phyloP scores from a whole-genome alignment of 2,329 filamentous ascomycete species.

The Fusarium longipes region DNA sequence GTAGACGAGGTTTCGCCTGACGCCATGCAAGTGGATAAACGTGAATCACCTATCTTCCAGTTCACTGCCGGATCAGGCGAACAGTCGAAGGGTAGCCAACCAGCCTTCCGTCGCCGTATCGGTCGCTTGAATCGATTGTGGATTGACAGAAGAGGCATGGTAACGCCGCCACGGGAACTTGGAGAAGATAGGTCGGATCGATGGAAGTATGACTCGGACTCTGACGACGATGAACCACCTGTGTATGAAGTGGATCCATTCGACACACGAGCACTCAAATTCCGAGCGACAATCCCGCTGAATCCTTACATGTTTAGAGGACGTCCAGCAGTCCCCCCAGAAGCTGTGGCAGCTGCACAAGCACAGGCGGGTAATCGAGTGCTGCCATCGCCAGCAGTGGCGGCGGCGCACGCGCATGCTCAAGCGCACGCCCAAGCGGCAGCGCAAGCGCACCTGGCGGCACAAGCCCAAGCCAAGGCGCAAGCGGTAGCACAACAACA shows the following conservation, averaged over 20 bases:
- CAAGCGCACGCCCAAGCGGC: constrained; percentile 47
- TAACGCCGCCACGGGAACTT: constrained; percentile 60
- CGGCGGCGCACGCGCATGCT: constrained; percentile 44
- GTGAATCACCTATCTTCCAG: constrained; percentile 55
- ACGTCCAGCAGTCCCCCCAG: constrained; percentile 50
- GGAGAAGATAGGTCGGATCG: constrained; percentile 67
- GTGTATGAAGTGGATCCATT: constrained; percentile 81
- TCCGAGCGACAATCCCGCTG: constrained; percentile 68
- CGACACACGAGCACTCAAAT: constrained; percentile 68
- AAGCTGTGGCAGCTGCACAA: constrained; percentile 42
- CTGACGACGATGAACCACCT: constrained; percentile 82
- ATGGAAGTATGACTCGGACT: constrained; percentile 90
- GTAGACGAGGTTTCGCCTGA: constrained; percentile 62
- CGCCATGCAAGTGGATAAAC: constrained; percentile 55
- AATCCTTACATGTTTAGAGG: constrained; percentile 56
- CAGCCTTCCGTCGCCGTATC: constrained; percentile 83
- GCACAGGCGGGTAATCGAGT: constrained; percentile 41
- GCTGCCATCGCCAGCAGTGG: constrained; percentile 43
- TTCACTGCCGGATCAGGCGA: constrained; percentile 59
- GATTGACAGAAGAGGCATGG: constrained; percentile 83
- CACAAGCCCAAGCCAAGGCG: constrained; percentile 41
- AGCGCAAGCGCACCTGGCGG: constrained; percentile 45
- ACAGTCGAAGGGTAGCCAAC: constrained; percentile 57
- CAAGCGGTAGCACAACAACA: constrained; percentile 38
- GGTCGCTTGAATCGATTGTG: constrained; percentile 87